These are phyloP conservation scores for Psilocybe mexicana DNA, from an alignment of 1,284 basidiomycete genomes.

Conservation along the genomic window DNA sequence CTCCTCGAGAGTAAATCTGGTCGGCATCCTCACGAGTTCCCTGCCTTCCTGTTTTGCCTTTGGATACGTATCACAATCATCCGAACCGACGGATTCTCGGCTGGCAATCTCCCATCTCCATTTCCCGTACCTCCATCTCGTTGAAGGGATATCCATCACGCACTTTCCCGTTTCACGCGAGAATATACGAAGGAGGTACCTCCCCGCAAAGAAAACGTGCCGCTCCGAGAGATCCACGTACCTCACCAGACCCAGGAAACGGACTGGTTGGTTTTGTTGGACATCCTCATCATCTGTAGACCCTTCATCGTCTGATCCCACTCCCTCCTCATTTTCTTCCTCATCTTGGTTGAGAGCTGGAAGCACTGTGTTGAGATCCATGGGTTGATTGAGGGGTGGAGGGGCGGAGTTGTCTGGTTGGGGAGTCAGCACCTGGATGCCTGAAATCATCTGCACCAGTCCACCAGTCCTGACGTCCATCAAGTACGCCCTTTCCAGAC, in stretches of 20 bases:
- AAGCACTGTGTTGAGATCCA: background rate
- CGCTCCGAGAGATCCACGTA: slow-evolving; percentile 68
- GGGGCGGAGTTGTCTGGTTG: background rate
- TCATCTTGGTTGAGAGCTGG: background rate
- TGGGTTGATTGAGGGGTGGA: background rate
- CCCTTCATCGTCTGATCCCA: slow-evolving; percentile 4
- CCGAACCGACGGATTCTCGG: slow-evolving; percentile 7
- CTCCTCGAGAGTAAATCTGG: slow-evolving; percentile 11
- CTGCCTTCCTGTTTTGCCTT: slow-evolving; percentile 11
- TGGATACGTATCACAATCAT: slow-evolving; percentile 9
- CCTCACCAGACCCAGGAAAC: slow-evolving; percentile 42
- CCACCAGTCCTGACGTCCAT: slow-evolving; percentile 58
- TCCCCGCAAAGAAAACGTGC: slow-evolving; percentile 63
- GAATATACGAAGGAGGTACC: slow-evolving; percentile 50
- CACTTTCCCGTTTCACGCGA: slow-evolving; percentile 45
- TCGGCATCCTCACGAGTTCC: slow-evolving; percentile 15
- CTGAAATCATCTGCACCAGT: slow-evolving; percentile 46
- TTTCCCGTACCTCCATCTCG: slow-evolving; percentile 27
- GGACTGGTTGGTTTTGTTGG: slow-evolving; percentile 12
- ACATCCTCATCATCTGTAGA: slow-evolving; percentile 7
- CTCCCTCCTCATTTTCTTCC: background rate
- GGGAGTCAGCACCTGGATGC: slow-evolving; percentile 33
- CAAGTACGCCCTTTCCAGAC: slow-evolving; percentile 45
- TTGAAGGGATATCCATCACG: slow-evolving; percentile 43
- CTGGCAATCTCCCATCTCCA: slow-evolving; percentile 30